phyloP scores from a whole-genome alignment of 2,329 filamentous ascomycete species.

The Alternaria gaisen region DNA sequence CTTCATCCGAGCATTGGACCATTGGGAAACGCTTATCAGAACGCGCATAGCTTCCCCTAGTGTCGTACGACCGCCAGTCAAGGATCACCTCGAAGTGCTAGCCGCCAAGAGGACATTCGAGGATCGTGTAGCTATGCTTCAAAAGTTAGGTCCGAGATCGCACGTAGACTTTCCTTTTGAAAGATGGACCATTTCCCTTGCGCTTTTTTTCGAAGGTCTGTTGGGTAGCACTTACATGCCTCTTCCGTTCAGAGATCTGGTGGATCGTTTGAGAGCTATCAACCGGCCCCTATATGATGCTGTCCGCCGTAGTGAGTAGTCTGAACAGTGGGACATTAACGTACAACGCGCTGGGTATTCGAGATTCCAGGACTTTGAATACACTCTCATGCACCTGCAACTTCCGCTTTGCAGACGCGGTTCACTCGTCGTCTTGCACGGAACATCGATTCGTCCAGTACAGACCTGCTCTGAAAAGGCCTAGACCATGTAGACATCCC shows the following conservation, averaged over 20 bases:
- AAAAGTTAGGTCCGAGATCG: neutral
- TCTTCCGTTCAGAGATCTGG: constrained; percentile 2
- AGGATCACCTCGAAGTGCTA: neutral
- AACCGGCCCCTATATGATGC: constrained; percentile 2
- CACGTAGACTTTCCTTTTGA: neutral
- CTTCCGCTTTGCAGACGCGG: neutral
- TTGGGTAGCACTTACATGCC: constrained; percentile 9
- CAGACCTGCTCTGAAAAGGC: neutral
- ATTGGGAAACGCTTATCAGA: constrained; percentile 5
- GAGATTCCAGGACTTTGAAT: neutral
- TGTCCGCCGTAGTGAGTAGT: neutral
- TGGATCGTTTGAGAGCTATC: neutral
- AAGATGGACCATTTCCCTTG: constrained; percentile 5
- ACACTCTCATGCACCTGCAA: neutral
- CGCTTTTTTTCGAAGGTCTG: constrained; percentile 8
- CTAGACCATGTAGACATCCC: neutral
- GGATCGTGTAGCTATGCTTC: constrained; percentile 6
- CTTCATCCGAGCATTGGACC: constrained; percentile 4
- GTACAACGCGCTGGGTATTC: neutral
- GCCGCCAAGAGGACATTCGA: constrained; percentile 1
- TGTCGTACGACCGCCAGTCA: neutral
- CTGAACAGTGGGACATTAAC: neutral
- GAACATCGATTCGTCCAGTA: neutral
- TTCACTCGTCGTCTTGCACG: neutral
- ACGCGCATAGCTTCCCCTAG: neutral